phyloP scores from a whole-genome alignment of 768 basidiomycete genomes.

The Strobilomyces dryophilus region DNA sequence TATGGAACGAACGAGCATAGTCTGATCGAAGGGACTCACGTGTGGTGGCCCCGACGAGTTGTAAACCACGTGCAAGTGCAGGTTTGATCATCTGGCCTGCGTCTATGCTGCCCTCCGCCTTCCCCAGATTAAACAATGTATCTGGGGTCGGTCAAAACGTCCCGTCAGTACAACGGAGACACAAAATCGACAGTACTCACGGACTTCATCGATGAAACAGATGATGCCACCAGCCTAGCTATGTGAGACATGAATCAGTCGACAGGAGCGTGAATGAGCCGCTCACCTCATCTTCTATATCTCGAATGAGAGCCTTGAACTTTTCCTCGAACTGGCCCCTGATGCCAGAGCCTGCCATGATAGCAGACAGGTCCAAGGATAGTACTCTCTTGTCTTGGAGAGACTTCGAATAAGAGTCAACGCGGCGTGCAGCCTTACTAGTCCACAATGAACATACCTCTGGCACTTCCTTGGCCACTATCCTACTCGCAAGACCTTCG shows the following conservation, averaged over 20 bases:
- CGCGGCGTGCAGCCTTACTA: not conserved
- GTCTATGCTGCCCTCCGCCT: conserved; percentile 88
- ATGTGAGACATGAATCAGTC: conserved; percentile 16
- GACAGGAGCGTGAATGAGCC: conserved; percentile 24
- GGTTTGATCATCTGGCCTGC: conserved; percentile 95
- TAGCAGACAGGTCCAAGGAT: conserved; percentile 75
- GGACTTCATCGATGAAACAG: conserved; percentile 94
- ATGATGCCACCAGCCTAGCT: conserved; percentile 69
- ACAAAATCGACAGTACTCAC: conserved; percentile 43
- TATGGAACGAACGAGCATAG: not conserved
- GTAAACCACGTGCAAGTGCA: conserved; percentile 80
- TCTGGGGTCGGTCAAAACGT: conserved; percentile 36
- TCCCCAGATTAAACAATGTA: conserved; percentile 82
- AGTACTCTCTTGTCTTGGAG: conserved; percentile 85
- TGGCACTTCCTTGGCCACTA: conserved; percentile 86
- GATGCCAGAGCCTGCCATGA: conserved; percentile 88
- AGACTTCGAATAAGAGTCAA: conserved; percentile 44
- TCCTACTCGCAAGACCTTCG: conserved; percentile 84
- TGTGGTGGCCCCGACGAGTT: conserved; percentile 89
- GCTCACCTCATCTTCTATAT: conserved; percentile 79
- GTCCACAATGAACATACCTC: conserved; percentile 49
- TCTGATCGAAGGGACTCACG: conserved; percentile 53
- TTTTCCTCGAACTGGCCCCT: conserved; percentile 93
- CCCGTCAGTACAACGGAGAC: not conserved
- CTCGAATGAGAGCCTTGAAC: conserved; percentile 84